Evolutionary conservation across 148 eudicot species (phyloP), one percentile per base, ranked within the genome.

Genomic region (Heliamphora exappendiculata): DNA sequence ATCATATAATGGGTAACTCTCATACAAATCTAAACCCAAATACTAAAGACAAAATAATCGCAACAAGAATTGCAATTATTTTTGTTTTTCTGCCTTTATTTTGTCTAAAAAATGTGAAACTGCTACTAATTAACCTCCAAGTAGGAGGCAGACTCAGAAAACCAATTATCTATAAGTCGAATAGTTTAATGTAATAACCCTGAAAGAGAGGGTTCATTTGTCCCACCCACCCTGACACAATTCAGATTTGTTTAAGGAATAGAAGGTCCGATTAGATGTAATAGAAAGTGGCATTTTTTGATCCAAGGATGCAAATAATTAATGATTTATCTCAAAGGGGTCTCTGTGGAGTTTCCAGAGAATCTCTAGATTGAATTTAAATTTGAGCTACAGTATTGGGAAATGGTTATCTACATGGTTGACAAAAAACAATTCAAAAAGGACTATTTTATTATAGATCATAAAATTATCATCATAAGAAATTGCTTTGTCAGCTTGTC

Each of bases 221-320:
- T 19, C 6, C 33, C 37, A 37, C 71, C 73, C 37, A 50, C 60
- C 75, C 19, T 72, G 75, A 53, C 62, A 34, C 31, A 29, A 14
- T 47, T 29, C 11, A 70, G 24, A 17, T 11, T 41, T 70, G 16
- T 71, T 72, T 53, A 72, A 36, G 73, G 70, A 86, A 88, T 86
- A 86, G 86, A 86, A 85, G 82, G 81, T 87, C 78, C 83, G 53
- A 84, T 60, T 77, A 75, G 85, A 89, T 84, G 89, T 86, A 83
- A 86, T 83, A 84, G 87, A 89, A 89, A 85, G 26, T 50, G 29
- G 44, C 33, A 63, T 29, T 82, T 84, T 77, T 75, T 85, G 83
- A 81, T 85, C 87, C 75, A 81, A 84, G 75, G 59, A 55, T 33
- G 24, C 31, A 62, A 19, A 55, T 36, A 39, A 33, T 28, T 70